These are phyloP conservation scores for Nakaseomyces kungkrabaensis DNA, from an alignment of 1,139 yeast species.

Conservation along the genomic window DNA sequence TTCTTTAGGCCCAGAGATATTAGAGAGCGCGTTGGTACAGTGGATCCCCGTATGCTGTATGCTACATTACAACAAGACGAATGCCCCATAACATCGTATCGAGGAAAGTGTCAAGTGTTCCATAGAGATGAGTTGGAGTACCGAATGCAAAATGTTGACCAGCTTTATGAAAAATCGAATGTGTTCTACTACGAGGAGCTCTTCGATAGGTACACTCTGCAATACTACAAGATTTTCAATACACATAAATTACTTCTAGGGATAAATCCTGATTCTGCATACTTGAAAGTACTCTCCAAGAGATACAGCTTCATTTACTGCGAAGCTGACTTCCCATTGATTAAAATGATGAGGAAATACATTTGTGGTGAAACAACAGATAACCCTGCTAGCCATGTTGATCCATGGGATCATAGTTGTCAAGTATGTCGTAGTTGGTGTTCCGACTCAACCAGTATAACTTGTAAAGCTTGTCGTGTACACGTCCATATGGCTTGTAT, in stretches of 20 bases:
- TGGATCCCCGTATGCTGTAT: slow-evolving; percentile 64
- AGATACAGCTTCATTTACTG: slow-evolving; percentile 67
- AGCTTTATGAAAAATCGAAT: slow-evolving; percentile 49
- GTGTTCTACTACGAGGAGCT: slow-evolving; percentile 77
- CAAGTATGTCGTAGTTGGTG: slow-evolving; percentile 81
- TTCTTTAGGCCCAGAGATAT: slow-evolving; percentile 84
- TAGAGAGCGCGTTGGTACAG: slow-evolving; percentile 30
- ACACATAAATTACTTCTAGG: slow-evolving; percentile 46
- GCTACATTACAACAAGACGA: slow-evolving; percentile 84
- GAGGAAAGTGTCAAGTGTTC: slow-evolving; percentile 66
- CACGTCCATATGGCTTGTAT: slow-evolving; percentile 75
- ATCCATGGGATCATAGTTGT: slow-evolving; percentile 41
- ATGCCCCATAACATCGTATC: slow-evolving; percentile 65
- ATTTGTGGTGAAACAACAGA: slow-evolving; percentile 7
- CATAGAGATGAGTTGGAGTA: slow-evolving; percentile 51
- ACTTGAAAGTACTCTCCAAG: slow-evolving; percentile 52
- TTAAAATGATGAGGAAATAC: slow-evolving; percentile 19
- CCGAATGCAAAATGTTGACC: slow-evolving; percentile 10
- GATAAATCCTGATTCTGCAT: slow-evolving; percentile 40
- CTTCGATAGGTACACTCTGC: slow-evolving; percentile 78
- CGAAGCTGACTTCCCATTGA: slow-evolving; percentile 37
- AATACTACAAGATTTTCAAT: slow-evolving; percentile 69
- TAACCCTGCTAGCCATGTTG: neutral
- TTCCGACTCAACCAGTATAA: slow-evolving; percentile 60
- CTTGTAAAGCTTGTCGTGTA: slow-evolving; percentile 67